Evolutionary conservation across 345 rosid species (phyloP), one percentile per base, ranked within the genome.

Genomic region (rapeseed (Brassica napus)): DNA sequence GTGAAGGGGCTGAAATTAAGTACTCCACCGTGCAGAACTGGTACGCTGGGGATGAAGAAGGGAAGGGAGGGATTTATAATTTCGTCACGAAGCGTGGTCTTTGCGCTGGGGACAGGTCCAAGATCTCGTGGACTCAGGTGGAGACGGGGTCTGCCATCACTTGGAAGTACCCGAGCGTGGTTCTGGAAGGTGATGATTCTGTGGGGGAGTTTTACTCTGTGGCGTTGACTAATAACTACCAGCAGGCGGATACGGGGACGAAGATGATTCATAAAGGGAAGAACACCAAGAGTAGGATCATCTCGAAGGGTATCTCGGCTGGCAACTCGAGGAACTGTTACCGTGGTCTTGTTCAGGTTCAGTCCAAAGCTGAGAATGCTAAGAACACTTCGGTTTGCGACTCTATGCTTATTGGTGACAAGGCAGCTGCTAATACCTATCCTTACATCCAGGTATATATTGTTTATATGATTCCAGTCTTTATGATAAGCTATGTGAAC

Each of bases 181-280:
- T 94, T 84, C 62, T 94, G 83, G 98, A 94, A 82, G 98, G 98
- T 0, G 89, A 92, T 84, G 88, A 90, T 72, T 83, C 95, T 0
- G 96, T 94, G 49, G 98, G 98, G 0, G 89, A 95, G 87, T 93
- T 95, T 70, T 94, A 94, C 81, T 94, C 98, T 11, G 98, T 94
- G 31, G 98, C 98, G 1, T 83, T 94, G 84, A 94, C 99, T 0
- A 94, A 92, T 77, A 91, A 94, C 73, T 49, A 90, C 81, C 98
- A 93, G 81, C 97, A 93, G 79, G 97, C 98, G 5, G 98, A 93
- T 84, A 93, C 98, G 0, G 97, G 98, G 59, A 90, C 99, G 2
- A 95, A 95, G 88, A 95, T 93, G 99, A 91, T 95, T 69, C 98
- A 92, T 73, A 94, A 94, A 79, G 98, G 98, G 49, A 92, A 89